phyloP scores from a whole-genome alignment of 768 basidiomycete genomes.

The Rhizopogon vulgaris region DNA sequence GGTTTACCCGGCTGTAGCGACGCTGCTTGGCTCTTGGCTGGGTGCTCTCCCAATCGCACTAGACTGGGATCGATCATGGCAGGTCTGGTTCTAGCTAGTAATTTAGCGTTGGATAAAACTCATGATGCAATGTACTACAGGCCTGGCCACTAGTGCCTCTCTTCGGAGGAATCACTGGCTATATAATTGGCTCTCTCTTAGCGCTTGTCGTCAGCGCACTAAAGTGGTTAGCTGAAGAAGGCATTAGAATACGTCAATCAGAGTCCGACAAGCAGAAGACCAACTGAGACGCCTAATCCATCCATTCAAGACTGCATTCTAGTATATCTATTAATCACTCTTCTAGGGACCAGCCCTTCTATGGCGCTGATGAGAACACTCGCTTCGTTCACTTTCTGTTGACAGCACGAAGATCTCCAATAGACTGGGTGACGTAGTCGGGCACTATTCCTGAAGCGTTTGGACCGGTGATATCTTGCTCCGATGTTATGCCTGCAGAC shows the following conservation, averaged over 20 bases:
- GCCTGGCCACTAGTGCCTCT: conserved; percentile 81
- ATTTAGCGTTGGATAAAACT: not conserved
- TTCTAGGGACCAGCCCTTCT: not conserved
- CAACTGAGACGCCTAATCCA: conserved; percentile 8
- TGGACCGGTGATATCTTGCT: conserved; percentile 66
- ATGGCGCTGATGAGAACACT: conserved; percentile 1
- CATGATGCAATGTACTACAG: conserved; percentile 29
- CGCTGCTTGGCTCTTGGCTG: conserved; percentile 71
- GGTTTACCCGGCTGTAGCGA: conserved; percentile 72
- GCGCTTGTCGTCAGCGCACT: conserved; percentile 44
- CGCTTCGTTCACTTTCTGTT: conserved; percentile 13
- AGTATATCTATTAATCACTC: not conserved
- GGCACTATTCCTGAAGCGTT: conserved; percentile 70
- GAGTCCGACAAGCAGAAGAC: conserved; percentile 14
- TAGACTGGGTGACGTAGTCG: conserved; percentile 70
- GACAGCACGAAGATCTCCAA: conserved; percentile 69
- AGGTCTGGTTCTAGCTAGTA: conserved; percentile 45
- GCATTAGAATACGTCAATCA: conserved; percentile 20
- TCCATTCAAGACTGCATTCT: not conserved
- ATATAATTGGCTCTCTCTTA: conserved; percentile 51
- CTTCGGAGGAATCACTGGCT: conserved; percentile 64
- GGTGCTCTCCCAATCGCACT: conserved; percentile 83
- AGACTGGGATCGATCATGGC: conserved; percentile 98
- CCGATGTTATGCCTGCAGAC: conserved; percentile 65
- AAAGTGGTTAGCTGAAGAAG: conserved; percentile 33